A percentile compares a stretch with the other conserved stretches of the same genome.
phyloP scores from a whole-genome alignment of 2,329 filamentous ascomycete genomes.

The Sporothrix variecibatus region DNA sequence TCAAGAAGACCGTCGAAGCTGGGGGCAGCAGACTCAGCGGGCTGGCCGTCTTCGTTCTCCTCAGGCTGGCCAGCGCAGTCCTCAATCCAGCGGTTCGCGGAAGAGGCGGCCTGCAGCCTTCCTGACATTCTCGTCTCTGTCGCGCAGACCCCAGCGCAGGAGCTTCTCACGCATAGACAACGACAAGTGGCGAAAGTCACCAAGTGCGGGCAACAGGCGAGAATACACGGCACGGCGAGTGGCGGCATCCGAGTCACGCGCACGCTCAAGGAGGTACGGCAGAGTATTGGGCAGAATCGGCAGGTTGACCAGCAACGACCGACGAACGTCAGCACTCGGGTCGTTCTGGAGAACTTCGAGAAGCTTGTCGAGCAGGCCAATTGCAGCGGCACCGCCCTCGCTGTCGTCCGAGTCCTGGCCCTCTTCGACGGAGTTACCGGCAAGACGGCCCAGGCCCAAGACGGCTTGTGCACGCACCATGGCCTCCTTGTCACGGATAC shows the following conservation, averaged over 20 bases:
- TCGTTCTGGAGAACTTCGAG: conserved; percentile 91
- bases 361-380: conserved; percentile 77
- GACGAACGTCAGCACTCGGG: conserved; percentile 87
- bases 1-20: conserved; percentile 85
- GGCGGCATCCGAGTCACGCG: conserved; percentile 81
- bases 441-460: conserved; percentile 81
- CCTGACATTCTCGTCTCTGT: conserved; percentile 90
- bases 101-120: conserved; percentile 90
- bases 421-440: conserved; percentile 73
- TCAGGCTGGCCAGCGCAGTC: conserved; percentile 76
- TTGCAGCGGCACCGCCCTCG: conserved; percentile 62
- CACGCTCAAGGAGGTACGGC: conserved; percentile 84
- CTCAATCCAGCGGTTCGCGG: conserved; percentile 94
- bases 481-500: conserved; percentile 90
- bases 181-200: conserved; percentile 91
- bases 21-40: conserved; percentile 60
- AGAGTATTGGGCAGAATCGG: conserved; percentile 80
- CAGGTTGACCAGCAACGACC: conserved; percentile 86
- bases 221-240: conserved; percentile 87
- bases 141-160: conserved; percentile 88
- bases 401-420: conserved; percentile 70
- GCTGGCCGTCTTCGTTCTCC: conserved; percentile 56
- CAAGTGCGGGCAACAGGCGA: conserved; percentile 79
- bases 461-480: conserved; percentile 92
- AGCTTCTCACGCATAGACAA: conserved; percentile 94